phyloP scores from a whole-genome alignment of 257 asterid genomes.

The Jacaranda copaia region DNA sequence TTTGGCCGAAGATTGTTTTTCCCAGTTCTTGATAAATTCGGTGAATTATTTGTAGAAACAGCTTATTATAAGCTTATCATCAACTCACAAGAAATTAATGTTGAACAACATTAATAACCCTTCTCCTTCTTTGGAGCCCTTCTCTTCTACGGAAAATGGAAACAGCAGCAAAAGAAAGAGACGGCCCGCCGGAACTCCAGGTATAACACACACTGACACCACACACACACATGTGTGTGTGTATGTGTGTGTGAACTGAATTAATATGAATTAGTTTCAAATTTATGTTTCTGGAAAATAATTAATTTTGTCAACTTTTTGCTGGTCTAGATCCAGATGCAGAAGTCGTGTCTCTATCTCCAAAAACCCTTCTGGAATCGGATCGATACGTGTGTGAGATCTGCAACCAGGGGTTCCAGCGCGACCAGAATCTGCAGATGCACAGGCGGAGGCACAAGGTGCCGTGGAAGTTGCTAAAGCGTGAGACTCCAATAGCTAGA shows the following conservation, averaged over 20 bases:
- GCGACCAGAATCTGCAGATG: slow-evolving; percentile 96
- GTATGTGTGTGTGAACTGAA: not conserved
- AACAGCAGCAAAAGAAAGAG: slow-evolving; percentile 57
- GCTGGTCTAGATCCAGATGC: slow-evolving; percentile 83
- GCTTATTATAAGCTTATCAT: no score
- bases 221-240: not conserved
- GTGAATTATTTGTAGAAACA: no score
- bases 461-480: slow-evolving; percentile 90
- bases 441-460: slow-evolving; percentile 88
- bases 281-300: not conserved
- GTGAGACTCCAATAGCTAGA: slow-evolving; percentile 53
- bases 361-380: slow-evolving; percentile 82
- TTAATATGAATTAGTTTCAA: not conserved
- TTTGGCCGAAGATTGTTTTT: not conserved
- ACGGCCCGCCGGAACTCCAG: slow-evolving; percentile 95
- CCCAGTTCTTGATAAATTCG: not conserved
- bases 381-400: slow-evolving; percentile 94
- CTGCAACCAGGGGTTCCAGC: slow-evolving; percentile 93
- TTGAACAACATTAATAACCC: slow-evolving; percentile 40
- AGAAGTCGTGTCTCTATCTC: slow-evolving; percentile 84
- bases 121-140: slow-evolving; percentile 59
- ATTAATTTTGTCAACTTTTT: no score
- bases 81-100: slow-evolving; percentile 35
- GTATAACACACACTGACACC: slow-evolving; percentile 32
- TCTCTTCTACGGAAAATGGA: slow-evolving; percentile 48